Evolutionary conservation across 129 eudicot genomes (phyloP).

Genomic region (Solidago caesia): DNA sequence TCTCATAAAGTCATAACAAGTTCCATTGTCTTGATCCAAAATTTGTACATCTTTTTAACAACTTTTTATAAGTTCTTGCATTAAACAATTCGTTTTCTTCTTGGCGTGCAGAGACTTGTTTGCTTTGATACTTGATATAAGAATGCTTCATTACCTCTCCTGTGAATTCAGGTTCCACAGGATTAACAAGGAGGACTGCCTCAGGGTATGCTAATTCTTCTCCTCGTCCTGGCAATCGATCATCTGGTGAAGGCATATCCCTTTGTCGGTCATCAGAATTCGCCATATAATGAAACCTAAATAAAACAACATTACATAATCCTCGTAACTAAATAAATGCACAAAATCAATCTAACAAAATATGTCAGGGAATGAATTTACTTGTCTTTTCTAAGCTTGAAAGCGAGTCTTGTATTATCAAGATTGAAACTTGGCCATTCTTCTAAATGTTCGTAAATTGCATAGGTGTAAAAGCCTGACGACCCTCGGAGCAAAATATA

Average conservation of each 20-base stretch:
- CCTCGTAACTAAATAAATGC: not conserved
- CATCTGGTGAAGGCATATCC: conserved; percentile 56
- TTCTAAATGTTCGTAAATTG: conserved; percentile 51
- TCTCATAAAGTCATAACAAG: not conserved
- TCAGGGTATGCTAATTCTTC: conserved; percentile 53
- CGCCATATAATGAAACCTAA: conserved; percentile 64
- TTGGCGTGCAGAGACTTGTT: too few species aligned
- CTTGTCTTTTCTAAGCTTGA: conserved; percentile 33
- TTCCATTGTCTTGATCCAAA: not conserved
- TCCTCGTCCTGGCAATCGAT: conserved; percentile 48
- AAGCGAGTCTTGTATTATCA: conserved; percentile 61
- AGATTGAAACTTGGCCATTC: conserved; percentile 68
- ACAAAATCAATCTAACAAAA: not conserved
- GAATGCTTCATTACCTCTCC: conserved; percentile 40
- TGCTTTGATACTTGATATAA: not conserved
- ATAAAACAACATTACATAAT: not conserved
- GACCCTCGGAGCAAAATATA: conserved; percentile 64
- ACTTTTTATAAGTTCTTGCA: not conserved
- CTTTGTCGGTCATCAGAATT: conserved; percentile 46
- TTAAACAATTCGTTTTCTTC: not conserved
- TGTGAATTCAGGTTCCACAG: conserved; percentile 47
- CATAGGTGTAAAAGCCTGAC: conserved; percentile 69
- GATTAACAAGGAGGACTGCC: conserved; percentile 56
- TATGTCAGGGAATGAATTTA: not conserved
- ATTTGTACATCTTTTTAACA: not conserved